Conservation (phyloP, 2,329 filamentous ascomycete genomes). For the Apiospora marii region DNA sequence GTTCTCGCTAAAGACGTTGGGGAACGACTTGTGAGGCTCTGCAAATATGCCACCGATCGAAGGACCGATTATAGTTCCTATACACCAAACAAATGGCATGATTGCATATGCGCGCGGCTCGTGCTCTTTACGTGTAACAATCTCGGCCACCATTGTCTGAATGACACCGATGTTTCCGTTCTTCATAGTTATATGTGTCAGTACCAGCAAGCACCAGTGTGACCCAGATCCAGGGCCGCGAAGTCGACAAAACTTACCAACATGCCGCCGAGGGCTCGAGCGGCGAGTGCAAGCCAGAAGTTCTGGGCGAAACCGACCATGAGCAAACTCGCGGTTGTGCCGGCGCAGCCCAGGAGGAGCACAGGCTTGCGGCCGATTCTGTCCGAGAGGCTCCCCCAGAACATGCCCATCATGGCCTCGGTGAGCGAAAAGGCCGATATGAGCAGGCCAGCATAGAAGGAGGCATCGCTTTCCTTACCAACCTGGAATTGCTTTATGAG, state of each 20-base stretch:
- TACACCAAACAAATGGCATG: slow-evolving; percentile 94
- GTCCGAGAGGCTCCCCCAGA: slow-evolving; percentile 87
- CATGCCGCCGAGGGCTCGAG: slow-evolving; percentile 79
- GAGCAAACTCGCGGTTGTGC: slow-evolving; percentile 83
- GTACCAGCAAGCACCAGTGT: background rate
- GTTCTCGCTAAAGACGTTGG: slow-evolving; percentile 69
- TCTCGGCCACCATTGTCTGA: slow-evolving; percentile 90
- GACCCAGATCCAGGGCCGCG: background rate
- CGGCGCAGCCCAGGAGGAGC: slow-evolving; percentile 79
- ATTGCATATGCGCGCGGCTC: slow-evolving; percentile 88
- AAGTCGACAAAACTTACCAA: background rate
- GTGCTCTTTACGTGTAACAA: slow-evolving; percentile 84
- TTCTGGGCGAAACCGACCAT: slow-evolving; percentile 84
- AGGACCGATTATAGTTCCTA: slow-evolving; percentile 88
- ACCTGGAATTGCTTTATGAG: slow-evolving; percentile 80
- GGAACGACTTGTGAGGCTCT: slow-evolving; percentile 78
- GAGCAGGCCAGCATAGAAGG: slow-evolving; percentile 86
- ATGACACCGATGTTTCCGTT: slow-evolving; percentile 94
- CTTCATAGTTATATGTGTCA: slow-evolving; percentile 48
- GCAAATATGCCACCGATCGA: slow-evolving; percentile 89
- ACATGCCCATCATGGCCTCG: slow-evolving; percentile 85
- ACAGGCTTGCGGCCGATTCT: slow-evolving; percentile 85
- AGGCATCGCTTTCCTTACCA: slow-evolving; percentile 77
- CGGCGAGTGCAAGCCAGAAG: slow-evolving; percentile 82
- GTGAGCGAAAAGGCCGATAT: slow-evolving; percentile 86